Conservation (phyloP, 805 yeast genomes). For the Scheffersomyces stipitis region DNA sequence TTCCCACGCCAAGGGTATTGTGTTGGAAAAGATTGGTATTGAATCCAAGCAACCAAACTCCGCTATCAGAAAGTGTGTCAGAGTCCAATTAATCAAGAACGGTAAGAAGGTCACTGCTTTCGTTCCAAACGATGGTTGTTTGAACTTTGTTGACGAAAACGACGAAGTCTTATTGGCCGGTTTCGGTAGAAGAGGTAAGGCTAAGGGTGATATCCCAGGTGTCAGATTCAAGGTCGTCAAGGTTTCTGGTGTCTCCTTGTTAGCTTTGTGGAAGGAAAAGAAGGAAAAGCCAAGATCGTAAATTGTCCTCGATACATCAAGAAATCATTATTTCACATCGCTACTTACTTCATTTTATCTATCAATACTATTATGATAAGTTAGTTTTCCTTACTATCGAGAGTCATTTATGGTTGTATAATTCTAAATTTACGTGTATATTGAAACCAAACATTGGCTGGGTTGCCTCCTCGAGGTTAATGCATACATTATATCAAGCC, state of each 20-base stretch:
- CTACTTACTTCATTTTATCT: not conserved
- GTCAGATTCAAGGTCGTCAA: constrained; percentile 99
- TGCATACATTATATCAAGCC: constrained; percentile 22
- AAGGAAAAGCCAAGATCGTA: constrained; percentile 99
- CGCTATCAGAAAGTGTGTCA: constrained; percentile 99
- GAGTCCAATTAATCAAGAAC: constrained; percentile 99
- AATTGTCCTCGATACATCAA: constrained; percentile 24
- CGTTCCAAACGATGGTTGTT: constrained; percentile 99
- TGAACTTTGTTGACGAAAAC: constrained; percentile 99
- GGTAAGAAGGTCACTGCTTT: constrained; percentile 99
- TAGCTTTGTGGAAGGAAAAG: constrained; percentile 99
- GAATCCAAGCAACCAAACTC: constrained; percentile 99
- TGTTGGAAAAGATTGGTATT: constrained; percentile 98
- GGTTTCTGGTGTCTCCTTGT: constrained; percentile 99
- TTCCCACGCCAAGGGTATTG: constrained; percentile 99
- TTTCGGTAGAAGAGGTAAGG: constrained; percentile 99
- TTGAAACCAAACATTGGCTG: too few relatives aligned
- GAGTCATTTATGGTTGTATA: constrained; percentile 5
- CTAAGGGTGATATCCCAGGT: constrained; percentile 99
- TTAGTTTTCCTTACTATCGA: not conserved
- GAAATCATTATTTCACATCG: not conserved
- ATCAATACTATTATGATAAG: not conserved
- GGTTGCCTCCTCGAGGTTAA: constrained; percentile 11
- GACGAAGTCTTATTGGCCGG: constrained; percentile 99
- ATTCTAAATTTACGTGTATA: constrained; percentile 17